Conservation (phyloP, 805 yeast genomes). For the Candida broadrunensis region DNA sequence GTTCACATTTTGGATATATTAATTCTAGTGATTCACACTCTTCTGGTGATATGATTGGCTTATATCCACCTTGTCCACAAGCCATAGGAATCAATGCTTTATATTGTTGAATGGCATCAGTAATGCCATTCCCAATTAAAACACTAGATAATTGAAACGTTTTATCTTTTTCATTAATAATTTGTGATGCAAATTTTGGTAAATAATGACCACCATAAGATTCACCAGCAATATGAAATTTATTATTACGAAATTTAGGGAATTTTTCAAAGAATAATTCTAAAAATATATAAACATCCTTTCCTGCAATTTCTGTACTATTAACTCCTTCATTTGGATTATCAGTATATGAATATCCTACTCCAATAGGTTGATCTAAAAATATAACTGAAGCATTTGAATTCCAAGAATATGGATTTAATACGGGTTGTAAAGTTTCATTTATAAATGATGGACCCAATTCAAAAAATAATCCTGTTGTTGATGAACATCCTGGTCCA, state of each 20-base stretch:
- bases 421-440: constrained; percentile 11
- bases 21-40: constrained; percentile 25
- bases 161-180: constrained; percentile 33
- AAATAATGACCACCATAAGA: constrained; percentile 44
- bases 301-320: constrained; percentile 20
- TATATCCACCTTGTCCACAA: constrained; percentile 52
- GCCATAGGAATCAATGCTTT: constrained; percentile 83
- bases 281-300: constrained; percentile 26
- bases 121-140: constrained; percentile 89
- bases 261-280: constrained; percentile 29
- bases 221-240: constrained; percentile 36
- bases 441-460: constrained; percentile 19
- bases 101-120: constrained; percentile 74
- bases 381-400: constrained; percentile 31
- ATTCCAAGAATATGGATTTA: constrained; percentile 21
- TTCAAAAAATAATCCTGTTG: constrained; percentile 19
- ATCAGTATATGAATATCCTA: constrained; percentile 20
- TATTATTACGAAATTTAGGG: constrained; percentile 18
- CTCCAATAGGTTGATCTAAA: constrained; percentile 30
- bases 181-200: constrained; percentile 38
- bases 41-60: constrained; percentile 21
- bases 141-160: constrained; percentile 62
- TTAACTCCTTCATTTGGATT: constrained; percentile 14
- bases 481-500: constrained; percentile 19
- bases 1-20: constrained; percentile 20